phyloP scores from a whole-genome alignment of 2,329 filamentous ascomycete genomes.

The Sordariomycetes sp. region DNA sequence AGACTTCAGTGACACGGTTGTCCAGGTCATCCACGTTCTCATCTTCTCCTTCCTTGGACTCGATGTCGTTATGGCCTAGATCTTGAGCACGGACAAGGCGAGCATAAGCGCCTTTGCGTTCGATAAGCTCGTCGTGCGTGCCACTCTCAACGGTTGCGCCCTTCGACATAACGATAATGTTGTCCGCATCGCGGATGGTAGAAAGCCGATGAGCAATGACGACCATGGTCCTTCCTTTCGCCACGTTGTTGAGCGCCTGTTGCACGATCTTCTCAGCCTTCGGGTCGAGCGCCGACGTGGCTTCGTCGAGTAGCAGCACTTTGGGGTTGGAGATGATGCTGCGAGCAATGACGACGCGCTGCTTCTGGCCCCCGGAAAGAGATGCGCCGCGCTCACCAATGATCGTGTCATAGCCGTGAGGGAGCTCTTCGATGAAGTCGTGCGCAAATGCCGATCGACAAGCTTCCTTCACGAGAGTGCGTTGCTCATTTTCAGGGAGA shows the following conservation, averaged over 20 bases:
- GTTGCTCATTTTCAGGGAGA: constrained; percentile 33
- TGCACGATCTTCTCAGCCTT: constrained; percentile 43
- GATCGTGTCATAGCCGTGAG: constrained; percentile 47
- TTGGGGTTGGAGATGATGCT: constrained; percentile 55
- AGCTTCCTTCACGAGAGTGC: constrained; percentile 32
- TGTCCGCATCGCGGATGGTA: constrained; percentile 52
- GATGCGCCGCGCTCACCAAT: constrained; percentile 58
- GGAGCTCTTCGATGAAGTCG: constrained; percentile 41
- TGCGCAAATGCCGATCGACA: constrained; percentile 42
- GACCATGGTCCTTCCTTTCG: constrained; percentile 52
- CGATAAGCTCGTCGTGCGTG: constrained; percentile 49
- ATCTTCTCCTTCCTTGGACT: constrained; percentile 6
- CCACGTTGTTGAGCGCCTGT: constrained; percentile 41
- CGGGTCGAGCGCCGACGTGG: constrained; percentile 49
- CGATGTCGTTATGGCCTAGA: constrained; percentile 8
- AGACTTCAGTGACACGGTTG: constrained; percentile 5
- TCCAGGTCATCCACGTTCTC: constrained; percentile 6
- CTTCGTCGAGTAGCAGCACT: constrained; percentile 60
- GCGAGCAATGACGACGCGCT: constrained; percentile 57
- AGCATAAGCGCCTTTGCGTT: constrained; percentile 60
- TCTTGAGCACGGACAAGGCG: constrained; percentile 81
- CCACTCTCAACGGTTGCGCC: constrained; percentile 53
- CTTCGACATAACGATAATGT: constrained; percentile 55
- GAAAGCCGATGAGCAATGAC: constrained; percentile 55
- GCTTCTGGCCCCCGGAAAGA: constrained; percentile 58